These are phyloP conservation scores for Picochlorum sp. DNA, from an alignment of 139 green algal genomes.

Conservation along the genomic window DNA sequence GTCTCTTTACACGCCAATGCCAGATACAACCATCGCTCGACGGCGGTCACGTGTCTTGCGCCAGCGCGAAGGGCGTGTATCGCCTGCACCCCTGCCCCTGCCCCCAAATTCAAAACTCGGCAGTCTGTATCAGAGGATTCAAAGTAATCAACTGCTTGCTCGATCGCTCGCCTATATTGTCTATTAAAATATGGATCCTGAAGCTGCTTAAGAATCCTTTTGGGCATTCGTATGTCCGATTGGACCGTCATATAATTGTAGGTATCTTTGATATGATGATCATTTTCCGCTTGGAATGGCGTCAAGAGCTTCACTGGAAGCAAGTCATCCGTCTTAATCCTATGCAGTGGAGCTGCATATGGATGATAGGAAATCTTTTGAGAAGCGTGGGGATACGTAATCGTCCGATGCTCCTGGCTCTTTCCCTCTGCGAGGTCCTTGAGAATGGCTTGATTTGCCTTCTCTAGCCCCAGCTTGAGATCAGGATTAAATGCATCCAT, in stretches of 20 bases:
- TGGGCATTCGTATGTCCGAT: constrained; percentile 51
- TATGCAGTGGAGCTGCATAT: constrained; percentile 47
- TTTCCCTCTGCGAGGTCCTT: constrained; percentile 42
- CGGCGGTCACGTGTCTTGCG: constrained; percentile 60
- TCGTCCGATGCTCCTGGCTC: constrained; percentile 28
- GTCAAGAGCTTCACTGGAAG: constrained; percentile 56
- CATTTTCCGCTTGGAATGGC: constrained; percentile 68
- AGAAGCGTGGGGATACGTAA: constrained; percentile 22
- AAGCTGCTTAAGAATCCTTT: constrained; percentile 32
- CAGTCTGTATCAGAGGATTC: constrained; percentile 41
- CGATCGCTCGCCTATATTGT: constrained; percentile 29
- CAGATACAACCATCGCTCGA: constrained; percentile 74
- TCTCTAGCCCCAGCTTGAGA: constrained; percentile 41
- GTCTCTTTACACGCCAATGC: constrained; percentile 53
- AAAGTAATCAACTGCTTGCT: constrained; percentile 18
- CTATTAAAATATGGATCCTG: constrained; percentile 36
- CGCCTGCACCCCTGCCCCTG: constrained; percentile 45
- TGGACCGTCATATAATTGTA: constrained; percentile 83
- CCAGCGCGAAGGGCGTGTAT: constrained; percentile 58
- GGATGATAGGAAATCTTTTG: constrained; percentile 50
- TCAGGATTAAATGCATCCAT: constrained; percentile 45
- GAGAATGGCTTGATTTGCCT: constrained; percentile 37
- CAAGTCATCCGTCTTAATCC: constrained; percentile 46
- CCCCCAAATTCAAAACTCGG: constrained; percentile 54
- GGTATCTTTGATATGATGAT: constrained; percentile 69